Evolutionary conservation across 305 asterid genomes (phyloP), one percentile per base, ranked within the genome.

Genomic region (Fraxinus nigra): DNA sequence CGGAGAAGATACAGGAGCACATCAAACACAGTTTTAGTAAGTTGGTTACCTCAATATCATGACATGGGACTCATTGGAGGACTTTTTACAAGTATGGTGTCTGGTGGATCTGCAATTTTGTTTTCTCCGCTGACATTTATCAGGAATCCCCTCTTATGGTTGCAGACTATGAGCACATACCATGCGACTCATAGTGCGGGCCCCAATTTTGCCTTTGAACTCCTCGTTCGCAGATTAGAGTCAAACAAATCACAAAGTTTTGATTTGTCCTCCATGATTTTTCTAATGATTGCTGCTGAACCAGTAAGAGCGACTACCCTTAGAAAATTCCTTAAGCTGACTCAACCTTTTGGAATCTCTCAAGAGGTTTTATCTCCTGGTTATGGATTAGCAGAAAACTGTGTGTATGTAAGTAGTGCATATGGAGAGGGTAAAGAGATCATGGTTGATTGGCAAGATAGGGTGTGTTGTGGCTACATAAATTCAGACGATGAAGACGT

Each of bases 51-150:
- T 38, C 95, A 93, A 82, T 93, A 92, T 78, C 97, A 93, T 78
- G 97, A 92, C 85, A 93, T 92, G 97, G 97, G 97, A 75, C 81
- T 93, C 43, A 93, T 93, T 1, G 95, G 97, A 18, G 97, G 97
- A 72, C 85, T 93, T 65, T 88, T 93, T 30, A 93, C 97, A 10
- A 83, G 89, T 72, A 33, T 93, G 89, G 92, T 93, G 1, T 88
- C 95, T 85, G 97, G 97, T 8, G 97, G 95, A 75, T 87, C 93
- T 3, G 97, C 94, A 7, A 48, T 93, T 79, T 72, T 93, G 82
- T 92, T 92, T 82, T 93, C 97, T 81, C 97, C 97, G 0, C 13
- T 85, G 78, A 85, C 95, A 13, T 93, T 93, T 83, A 92, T 93
- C 79, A 83, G 88, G 86, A 87, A 92, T 33, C 97, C 97, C n/a